phyloP scores from a whole-genome alignment of 352 stramenopile genomes.

The Phytophthora crassamura region DNA sequence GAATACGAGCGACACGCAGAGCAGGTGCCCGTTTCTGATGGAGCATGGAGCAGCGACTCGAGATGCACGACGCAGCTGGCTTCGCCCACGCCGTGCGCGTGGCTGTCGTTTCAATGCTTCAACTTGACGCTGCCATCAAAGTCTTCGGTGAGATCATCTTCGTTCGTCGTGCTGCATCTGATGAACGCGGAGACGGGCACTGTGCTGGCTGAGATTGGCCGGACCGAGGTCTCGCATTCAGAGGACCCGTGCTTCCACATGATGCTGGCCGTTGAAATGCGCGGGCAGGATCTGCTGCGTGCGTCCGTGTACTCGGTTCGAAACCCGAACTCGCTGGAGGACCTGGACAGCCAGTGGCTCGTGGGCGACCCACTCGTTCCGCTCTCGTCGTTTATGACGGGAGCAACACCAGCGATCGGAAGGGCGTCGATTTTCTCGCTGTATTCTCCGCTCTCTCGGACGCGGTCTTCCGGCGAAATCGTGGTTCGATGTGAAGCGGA shows the following conservation, averaged over 20 bases:
- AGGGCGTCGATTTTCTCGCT: slow-evolving; percentile 61
- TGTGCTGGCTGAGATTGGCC: slow-evolving; percentile 64
- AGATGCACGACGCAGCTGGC: slow-evolving; percentile 16
- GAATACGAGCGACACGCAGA: slow-evolving; percentile 27
- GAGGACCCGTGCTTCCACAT: slow-evolving; percentile 81
- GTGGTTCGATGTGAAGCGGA: slow-evolving; percentile 80
- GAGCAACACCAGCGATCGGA: slow-evolving; percentile 28
- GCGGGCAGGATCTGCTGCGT: slow-evolving; percentile 55
- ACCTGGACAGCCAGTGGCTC: slow-evolving; percentile 79
- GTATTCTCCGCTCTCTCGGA: slow-evolving; percentile 70
- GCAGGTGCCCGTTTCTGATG: slow-evolving; percentile 18
- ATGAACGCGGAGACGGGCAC: slow-evolving; percentile 53
- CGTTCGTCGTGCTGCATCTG: slow-evolving; percentile 76
- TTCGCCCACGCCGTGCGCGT: slow-evolving; percentile 43
- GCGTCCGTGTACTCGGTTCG: slow-evolving; percentile 77
- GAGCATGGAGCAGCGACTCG: slow-evolving; percentile 14
- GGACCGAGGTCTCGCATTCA: slow-evolving; percentile 75
- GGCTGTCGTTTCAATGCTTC: slow-evolving; percentile 89
- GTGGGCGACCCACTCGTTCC: slow-evolving; percentile 68
- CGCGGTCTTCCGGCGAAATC: slow-evolving; percentile 71
- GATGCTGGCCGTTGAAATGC: slow-evolving; percentile 76
- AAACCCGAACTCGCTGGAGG: slow-evolving; percentile 56
- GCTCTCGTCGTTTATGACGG: slow-evolving; percentile 57
- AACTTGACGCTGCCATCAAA: slow-evolving; percentile 75
- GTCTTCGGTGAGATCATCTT: slow-evolving; percentile 47